These are phyloP conservation scores for Trypanosoma conorhini DNA, from an alignment of 208 protist species.

Conservation along the genomic window DNA sequence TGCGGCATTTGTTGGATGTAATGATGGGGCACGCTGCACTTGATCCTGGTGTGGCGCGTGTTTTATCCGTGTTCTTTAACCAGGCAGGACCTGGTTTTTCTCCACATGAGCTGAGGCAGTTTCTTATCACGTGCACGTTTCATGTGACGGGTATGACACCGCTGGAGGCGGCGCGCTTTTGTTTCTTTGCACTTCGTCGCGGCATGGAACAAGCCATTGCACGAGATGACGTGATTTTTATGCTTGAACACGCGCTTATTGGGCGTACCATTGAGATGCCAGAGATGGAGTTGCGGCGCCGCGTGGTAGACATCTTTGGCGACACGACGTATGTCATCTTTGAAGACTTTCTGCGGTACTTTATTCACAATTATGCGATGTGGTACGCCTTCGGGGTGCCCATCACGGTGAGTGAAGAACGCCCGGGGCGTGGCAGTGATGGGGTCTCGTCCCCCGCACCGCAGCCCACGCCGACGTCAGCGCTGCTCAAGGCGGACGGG, in stretches of 20 bases:
- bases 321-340: constrained; percentile 48
- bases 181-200: constrained; percentile 79
- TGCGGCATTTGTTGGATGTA: constrained; percentile 86
- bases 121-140: constrained; percentile 78
- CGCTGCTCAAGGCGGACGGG: background rate
- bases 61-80: constrained; percentile 54
- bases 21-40: constrained; percentile 54
- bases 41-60: constrained; percentile 37
- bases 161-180: constrained; percentile 73
- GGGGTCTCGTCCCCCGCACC: constrained; percentile 35
- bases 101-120: constrained; percentile 52
- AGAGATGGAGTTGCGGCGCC: constrained; percentile 52
- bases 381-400: constrained; percentile 77
- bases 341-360: constrained; percentile 60
- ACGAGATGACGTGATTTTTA: constrained; percentile 70
- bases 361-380: constrained; percentile 79
- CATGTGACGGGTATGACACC: constrained; percentile 51
- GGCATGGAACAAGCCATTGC: constrained; percentile 76
- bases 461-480: background rate
- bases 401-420: constrained; percentile 32
- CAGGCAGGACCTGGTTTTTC: constrained; percentile 35
- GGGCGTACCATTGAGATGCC: constrained; percentile 81
- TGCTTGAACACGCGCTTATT: constrained; percentile 72
- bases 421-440: background rate
- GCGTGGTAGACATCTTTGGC: constrained; percentile 71